Evolutionary conservation across 345 rosid genomes (phyloP).

Genomic region (Raphanus sativus): DNA sequence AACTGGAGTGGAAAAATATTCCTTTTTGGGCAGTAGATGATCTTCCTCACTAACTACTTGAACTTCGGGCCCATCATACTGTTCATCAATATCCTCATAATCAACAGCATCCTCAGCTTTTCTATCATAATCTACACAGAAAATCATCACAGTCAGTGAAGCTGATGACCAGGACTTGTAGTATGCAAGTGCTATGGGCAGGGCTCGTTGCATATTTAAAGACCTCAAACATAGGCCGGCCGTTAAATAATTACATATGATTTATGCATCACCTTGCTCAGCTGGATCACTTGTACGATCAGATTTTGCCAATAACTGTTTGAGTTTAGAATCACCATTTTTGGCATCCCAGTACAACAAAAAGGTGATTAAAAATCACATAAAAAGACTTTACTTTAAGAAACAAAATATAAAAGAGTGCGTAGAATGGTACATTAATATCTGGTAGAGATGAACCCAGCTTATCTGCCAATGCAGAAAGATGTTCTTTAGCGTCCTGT

Average conservation of each 20-base stretch:
- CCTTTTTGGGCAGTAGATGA: slow-evolving; percentile 67
- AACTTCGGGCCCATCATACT: slow-evolving; percentile 88
- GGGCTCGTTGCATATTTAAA: slow-evolving; percentile 5
- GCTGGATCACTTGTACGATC: slow-evolving; percentile 63
- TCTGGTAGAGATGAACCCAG: slow-evolving; percentile 88
- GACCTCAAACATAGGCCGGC: not conserved
- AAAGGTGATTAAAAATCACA: slow-evolving; percentile 27
- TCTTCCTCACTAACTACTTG: slow-evolving; percentile 82
- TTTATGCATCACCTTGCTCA: slow-evolving; percentile 80
- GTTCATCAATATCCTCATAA: slow-evolving; percentile 94
- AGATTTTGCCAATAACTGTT: slow-evolving; percentile 76
- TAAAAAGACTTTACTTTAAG: slow-evolving; percentile 23
- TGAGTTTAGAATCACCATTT: slow-evolving; percentile 39
- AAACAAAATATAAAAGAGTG: slow-evolving; percentile 20
- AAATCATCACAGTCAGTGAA: slow-evolving; percentile 30
- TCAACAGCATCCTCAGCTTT: slow-evolving; percentile 96
- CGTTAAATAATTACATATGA: not conserved
- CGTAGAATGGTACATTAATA: slow-evolving; percentile 61
- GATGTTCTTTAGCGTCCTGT: slow-evolving; percentile 98
- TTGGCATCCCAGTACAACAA: slow-evolving; percentile 31
- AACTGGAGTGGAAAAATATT: slow-evolving; percentile 57
- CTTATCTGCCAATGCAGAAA: slow-evolving; percentile 89
- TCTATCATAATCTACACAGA: slow-evolving; percentile 73
- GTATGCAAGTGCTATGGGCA: slow-evolving; percentile 13
- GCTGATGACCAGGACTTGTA: slow-evolving; percentile 24